Evolutionary conservation across 768 basidiomycete genomes (phyloP).

Genomic region (Tylopilus sp.): DNA sequence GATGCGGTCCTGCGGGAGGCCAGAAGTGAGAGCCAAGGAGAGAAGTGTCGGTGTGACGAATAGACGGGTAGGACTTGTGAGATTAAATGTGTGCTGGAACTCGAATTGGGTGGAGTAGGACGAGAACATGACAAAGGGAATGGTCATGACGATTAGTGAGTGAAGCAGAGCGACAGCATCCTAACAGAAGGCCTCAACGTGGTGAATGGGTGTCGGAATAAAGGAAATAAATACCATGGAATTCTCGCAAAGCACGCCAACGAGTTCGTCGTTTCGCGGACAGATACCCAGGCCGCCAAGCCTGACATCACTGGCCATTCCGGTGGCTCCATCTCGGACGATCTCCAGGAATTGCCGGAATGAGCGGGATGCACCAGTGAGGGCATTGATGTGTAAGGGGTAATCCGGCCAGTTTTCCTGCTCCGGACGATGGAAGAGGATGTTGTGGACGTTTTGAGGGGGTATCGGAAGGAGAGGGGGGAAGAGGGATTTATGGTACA

Average conservation of each 20-base stretch:
- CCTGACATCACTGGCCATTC: conserved; percentile 42
- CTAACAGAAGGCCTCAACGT: conserved; percentile 28
- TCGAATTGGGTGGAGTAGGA: conserved; percentile 56
- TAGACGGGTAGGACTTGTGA: conserved; percentile 46
- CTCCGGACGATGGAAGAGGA: conserved; percentile 53
- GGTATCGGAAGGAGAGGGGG: conserved; percentile 49
- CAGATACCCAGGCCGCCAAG: conserved; percentile 57
- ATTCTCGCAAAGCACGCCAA: conserved; percentile 71
- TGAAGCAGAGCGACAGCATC: conserved; percentile 53
- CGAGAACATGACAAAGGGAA: conserved; percentile 53
- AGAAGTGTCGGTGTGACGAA: conserved; percentile 52
- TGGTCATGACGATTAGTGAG: conserved; percentile 44
- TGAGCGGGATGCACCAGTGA: conserved; percentile 44
- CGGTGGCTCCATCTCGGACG: conserved; percentile 55
- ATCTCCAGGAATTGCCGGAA: conserved; percentile 49
- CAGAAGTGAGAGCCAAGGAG: conserved; percentile 37
- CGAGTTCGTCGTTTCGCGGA: conserved; percentile 47
- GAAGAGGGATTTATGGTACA: conserved; percentile 58
- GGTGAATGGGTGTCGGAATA: not conserved
- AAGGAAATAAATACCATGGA: conserved; percentile 50
- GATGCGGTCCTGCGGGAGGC: conserved; percentile 39
- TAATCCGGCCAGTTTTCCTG: conserved; percentile 55
- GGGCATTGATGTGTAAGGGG: conserved; percentile 52
- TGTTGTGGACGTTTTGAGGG: conserved; percentile 51
- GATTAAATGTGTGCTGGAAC: conserved; percentile 46